Percentiles rank a stretch among this genome's conserved stretches.
Evolutionary conservation across 176 grass and related monocot genomes (phyloP).

Genomic region (Paspalum notatum): DNA sequence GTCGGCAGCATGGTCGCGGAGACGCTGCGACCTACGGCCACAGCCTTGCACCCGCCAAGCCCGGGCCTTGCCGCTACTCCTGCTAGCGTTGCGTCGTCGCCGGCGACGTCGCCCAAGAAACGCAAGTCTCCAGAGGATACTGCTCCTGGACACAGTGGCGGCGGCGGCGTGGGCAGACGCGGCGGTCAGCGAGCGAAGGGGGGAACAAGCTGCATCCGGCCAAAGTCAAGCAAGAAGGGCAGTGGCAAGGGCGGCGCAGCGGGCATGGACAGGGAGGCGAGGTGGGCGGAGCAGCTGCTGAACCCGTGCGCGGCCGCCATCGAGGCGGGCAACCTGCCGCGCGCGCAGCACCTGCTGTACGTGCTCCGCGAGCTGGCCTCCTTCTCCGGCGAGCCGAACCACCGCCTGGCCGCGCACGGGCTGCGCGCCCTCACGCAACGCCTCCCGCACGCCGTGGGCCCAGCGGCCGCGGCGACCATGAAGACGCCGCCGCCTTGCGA

Average conservation of each 20-base stretch:
- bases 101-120: constrained; percentile 13
- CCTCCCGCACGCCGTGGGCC: constrained; percentile 35
- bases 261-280: constrained; percentile 48
- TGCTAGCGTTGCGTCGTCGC: not conserved
- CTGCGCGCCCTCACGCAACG: constrained; percentile 54
- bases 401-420: constrained; percentile 79
- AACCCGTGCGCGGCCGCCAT: constrained; percentile 76
- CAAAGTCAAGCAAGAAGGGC: constrained; percentile 41
- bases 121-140: not conserved
- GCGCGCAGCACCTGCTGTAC: constrained; percentile 78
- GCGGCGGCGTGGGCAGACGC: not conserved
- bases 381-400: constrained; percentile 76
- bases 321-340: constrained; percentile 67
- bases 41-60: not conserved
- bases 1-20: not conserved
- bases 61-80: not conserved
- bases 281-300: constrained; percentile 96
- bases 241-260: constrained; percentile 41
- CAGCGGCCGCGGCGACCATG: constrained; percentile 10
- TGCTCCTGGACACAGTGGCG: not conserved
- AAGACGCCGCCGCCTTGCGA: constrained; percentile 20
- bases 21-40: not conserved
- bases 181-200: not conserved
- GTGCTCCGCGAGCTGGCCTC: constrained; percentile 84
- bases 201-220: not conserved